Conservation (phyloP, 805 yeast species). For the Cyberlindnera xishuangbannaensis region DNA sequence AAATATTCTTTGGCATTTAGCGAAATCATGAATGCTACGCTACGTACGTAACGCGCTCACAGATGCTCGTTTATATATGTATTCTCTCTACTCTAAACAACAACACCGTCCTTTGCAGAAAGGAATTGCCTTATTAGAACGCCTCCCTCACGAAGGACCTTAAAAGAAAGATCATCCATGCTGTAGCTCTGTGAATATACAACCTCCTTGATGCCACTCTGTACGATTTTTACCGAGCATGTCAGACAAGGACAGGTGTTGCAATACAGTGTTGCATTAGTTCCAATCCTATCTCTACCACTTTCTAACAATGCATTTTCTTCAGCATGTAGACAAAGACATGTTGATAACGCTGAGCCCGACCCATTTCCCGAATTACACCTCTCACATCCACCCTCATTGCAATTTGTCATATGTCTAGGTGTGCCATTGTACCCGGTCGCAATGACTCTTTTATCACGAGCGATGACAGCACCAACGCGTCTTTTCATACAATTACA, state of each 20-base stretch:
- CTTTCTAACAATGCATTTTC: conserved; percentile 94
- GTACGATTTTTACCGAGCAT: conserved; percentile 92
- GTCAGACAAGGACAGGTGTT: conserved; percentile 97
- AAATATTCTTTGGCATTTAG: conserved; percentile 36
- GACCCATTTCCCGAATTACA: conserved; percentile 66
- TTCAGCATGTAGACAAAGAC: conserved; percentile 94
- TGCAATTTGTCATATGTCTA: conserved; percentile 78
- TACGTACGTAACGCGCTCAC: too few relatives aligned
- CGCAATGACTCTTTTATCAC: conserved; percentile 80
- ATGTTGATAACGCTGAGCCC: conserved; percentile 70
- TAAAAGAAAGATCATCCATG: conserved; percentile 78
- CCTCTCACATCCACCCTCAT: conserved; percentile 91
- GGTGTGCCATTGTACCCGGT: conserved; percentile 99
- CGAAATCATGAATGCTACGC: too few relatives aligned
- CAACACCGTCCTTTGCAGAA: conserved; percentile 22
- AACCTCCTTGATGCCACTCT: conserved; percentile 84
- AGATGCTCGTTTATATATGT: too few relatives aligned
- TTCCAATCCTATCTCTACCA: conserved; percentile 79
- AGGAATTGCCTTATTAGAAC: conserved; percentile 60
- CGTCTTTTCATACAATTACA: conserved; percentile 96
- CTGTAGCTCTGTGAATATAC: conserved; percentile 89
- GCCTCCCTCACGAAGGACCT: conserved; percentile 69
- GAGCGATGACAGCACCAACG: conserved; percentile 93
- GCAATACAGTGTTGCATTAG: conserved; percentile 68
- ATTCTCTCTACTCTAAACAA: conserved; percentile 7